Evolutionary conservation across 768 basidiomycete genomes (phyloP), one percentile per base, ranked within the genome.

Genomic region (Lactarius sp.): DNA sequence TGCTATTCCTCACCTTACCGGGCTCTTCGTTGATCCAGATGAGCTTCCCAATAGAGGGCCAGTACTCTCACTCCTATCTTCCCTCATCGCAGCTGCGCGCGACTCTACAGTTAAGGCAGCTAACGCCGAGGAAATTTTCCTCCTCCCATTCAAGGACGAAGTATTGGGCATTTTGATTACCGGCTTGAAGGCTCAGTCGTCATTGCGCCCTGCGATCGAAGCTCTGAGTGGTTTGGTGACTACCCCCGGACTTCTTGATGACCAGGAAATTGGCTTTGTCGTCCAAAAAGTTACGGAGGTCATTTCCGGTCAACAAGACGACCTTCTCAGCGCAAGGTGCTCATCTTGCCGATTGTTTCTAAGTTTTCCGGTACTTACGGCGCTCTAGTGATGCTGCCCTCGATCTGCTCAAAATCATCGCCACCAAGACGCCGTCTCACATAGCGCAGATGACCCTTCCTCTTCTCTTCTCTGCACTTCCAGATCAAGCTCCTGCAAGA

Each of bases 381-480:
- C 7, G 1, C 10, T 42, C n/a, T 69, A 92, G 90, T 60, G 79
- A 82, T 52, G 80, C 80, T 14, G 76, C 83, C 18, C 75, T 94
- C 27, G 79, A 83, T 47, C 75, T 92, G 5, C 76, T 94, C n/a
- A 79, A 81, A 2, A 79, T 77, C 1, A 81, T 94, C 41, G 82
- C 92, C 4, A 67, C 76, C 20, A 73, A 74, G n/a, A 73, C 85
- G 2, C 83, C 93, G 12, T 77, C 77, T 18, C 83, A 87, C 64
- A 78, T 98, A 39, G 82, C 85, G 56, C 80, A 85, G 36, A 84
- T 85, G 61, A 92, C 88, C 0, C 83, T 98, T 4, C 94, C 95
- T 0, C 75, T 88, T 1, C 81, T 98, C 10, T 92, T 97, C 72
- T 77, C 77, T 36, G 76, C 83, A 9, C 81, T 98, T 1, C 92